A percentile compares a stretch with the other conserved stretches of the same genome.
Evolutionary conservation across 1,284 basidiomycete species (phyloP).

Genomic region (Ceratobasidium sp.): DNA sequence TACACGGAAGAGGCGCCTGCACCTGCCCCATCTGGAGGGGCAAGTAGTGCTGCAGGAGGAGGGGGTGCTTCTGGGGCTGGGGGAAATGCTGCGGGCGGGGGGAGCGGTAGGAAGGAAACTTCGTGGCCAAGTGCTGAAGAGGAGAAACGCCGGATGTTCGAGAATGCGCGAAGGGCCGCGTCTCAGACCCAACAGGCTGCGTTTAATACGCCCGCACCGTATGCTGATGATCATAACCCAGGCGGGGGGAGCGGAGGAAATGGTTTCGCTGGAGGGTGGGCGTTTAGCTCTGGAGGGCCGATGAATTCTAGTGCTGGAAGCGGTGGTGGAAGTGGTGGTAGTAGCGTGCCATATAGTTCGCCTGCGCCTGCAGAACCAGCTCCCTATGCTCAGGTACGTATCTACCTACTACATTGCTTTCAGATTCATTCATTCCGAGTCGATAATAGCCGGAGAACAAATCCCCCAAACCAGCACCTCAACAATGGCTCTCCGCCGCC

Average conservation of each 20-base stretch:
- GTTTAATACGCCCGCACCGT: not conserved
- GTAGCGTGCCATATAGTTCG: not conserved
- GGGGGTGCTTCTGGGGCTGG: conserved; percentile 11
- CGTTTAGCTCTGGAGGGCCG: conserved; percentile 14
- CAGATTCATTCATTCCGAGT: not conserved
- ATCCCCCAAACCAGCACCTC: conserved; percentile 16
- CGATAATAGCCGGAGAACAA: not conserved
- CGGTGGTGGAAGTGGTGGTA: not conserved
- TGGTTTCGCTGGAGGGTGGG: conserved; percentile 18
- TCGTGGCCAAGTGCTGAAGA: conserved; percentile 48
- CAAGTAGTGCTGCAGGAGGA: not conserved
- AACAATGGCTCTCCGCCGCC: conserved; percentile 53
- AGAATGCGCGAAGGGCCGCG: conserved; percentile 31
- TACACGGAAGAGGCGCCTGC: conserved; percentile 12
- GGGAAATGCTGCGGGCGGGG: not conserved
- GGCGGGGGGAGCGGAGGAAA: not conserved
- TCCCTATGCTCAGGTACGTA: conserved; percentile 24
- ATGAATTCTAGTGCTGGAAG: not conserved
- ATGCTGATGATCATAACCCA: not conserved
- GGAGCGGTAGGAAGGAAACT: conserved; percentile 11
- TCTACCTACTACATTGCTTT: not conserved
- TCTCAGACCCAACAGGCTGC: conserved; percentile 13
- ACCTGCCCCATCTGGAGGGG: not conserved
- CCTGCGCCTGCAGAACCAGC: conserved; percentile 4
- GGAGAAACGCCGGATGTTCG: conserved; percentile 47